Evolutionary conservation across 2,329 filamentous ascomycete species (phyloP), one percentile per base, ranked within the genome.

Genomic region (Cercospora citrullina): DNA sequence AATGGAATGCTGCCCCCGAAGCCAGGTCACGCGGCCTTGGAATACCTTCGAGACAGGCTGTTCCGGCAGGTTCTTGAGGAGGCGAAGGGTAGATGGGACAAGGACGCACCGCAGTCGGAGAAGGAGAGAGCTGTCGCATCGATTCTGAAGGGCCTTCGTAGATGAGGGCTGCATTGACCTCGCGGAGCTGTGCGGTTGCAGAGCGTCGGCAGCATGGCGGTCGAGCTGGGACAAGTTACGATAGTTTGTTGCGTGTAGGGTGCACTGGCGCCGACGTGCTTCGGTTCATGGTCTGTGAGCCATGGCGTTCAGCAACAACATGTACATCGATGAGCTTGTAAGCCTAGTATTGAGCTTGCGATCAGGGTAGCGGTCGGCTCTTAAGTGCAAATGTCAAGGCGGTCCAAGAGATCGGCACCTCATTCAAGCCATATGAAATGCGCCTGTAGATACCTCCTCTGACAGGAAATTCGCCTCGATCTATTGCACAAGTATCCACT

Each of bases 401-500:
- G 33, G 33, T 36, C 30, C 31, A 14, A 33, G 31, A 33, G 33
- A 16, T 36, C 31, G 31, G 2, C 31, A 33, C 31, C 31, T 12
- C 31, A 33, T 33, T 5, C 31, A 33, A 10, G 4, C 8, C 31
- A 33, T 33, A 33, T 33, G 31, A 33, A 33, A 33, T 3, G 9
- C 5, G 31, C 31, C 31, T 33, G 31, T 33, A 9, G 9, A 33
- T 33, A 33, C 31, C 31, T 33, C 12, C 31, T 33, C 31, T 33
- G 2, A 33, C 31, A 33, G 31, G 30, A 12, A 12, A 33, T 9
- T 31, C 60, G 30, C 45, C 21, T 63, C 30, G 18, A 30, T 63
- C 60, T 63, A 63, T 36, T 63, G 60, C 60, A 63, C 42, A 48
- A 39, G 60, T 31, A 63, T 63, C 23, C 60, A 51, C 45, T 39